Conservation (phyloP, 2,329 filamentous ascomycete genomes). For the Aspergillus hiratsukae region DNA sequence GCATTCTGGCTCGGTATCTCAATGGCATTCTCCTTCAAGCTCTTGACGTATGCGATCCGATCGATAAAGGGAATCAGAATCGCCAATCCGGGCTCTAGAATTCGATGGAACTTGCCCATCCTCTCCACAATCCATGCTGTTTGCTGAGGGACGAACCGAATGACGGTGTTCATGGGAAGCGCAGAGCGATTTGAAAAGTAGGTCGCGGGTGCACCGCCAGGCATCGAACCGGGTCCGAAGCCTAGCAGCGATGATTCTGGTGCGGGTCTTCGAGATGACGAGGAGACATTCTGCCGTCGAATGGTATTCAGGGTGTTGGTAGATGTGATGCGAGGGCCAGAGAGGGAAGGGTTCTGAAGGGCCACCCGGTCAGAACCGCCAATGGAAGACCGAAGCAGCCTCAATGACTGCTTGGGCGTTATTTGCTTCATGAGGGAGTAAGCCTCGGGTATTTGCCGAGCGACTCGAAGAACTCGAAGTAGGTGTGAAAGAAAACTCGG, state of each 20-base stretch:
- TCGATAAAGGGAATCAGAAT: slow-evolving; percentile 87
- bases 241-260: slow-evolving; percentile 32
- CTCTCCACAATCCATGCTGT: slow-evolving; percentile 99
- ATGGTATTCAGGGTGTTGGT: slow-evolving; percentile 18
- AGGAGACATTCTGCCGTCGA: slow-evolving; percentile 29
- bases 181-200: slow-evolving; percentile 66
- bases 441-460: neutral
- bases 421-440: slow-evolving; percentile 31
- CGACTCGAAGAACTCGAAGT: neutral
- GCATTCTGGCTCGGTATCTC: slow-evolving; percentile 97
- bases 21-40: slow-evolving; percentile 89
- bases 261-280: slow-evolving; percentile 23
- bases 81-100: slow-evolving; percentile 85
- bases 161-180: slow-evolving; percentile 86
- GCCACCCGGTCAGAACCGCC: slow-evolving; percentile 17
- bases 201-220: slow-evolving; percentile 53
- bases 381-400: slow-evolving; percentile 26
- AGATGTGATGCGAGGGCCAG: slow-evolving; percentile 16
- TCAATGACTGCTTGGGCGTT: slow-evolving; percentile 31
- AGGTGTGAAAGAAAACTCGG: slow-evolving; percentile 3
- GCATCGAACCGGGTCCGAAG: slow-evolving; percentile 21
- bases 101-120: slow-evolving; percentile 96
- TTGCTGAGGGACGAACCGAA: slow-evolving; percentile 98
- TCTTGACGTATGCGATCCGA: slow-evolving; percentile 96
- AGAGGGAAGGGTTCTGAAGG: slow-evolving; percentile 19